Evolutionary conservation across 805 yeast species (phyloP).

Genomic region (Grigorovia humatica): DNA sequence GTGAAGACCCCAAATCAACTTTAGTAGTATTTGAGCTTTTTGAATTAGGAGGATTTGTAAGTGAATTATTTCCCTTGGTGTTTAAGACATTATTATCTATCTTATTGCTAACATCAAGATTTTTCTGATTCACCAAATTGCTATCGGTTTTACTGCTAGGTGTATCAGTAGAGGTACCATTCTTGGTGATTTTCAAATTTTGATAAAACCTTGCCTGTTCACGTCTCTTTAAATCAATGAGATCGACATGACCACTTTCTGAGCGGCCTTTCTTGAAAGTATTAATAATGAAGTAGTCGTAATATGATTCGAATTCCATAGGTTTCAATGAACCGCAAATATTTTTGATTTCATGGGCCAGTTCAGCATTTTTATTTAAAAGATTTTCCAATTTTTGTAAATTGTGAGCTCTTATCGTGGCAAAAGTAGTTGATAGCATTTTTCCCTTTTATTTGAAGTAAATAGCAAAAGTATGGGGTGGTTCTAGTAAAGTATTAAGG

Average conservation of each 20-base stretch:
- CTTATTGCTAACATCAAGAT: not conserved
- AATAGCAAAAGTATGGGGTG: too few species aligned
- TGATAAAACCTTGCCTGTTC: constrained; percentile 21
- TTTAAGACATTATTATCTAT: not conserved
- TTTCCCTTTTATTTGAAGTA: too few species aligned
- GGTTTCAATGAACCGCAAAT: constrained; percentile 13
- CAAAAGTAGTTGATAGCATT: not conserved
- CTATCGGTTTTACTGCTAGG: constrained; percentile 5
- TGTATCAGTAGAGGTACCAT: too few species aligned
- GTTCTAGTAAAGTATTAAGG: not conserved
- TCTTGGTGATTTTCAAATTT: constrained; percentile 10
- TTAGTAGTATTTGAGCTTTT: not conserved
- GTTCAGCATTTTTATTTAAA: constrained; percentile 1
- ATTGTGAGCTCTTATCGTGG: not conserved
- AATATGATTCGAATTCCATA: constrained; percentile 28
- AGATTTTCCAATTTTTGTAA: not conserved
- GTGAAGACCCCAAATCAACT: not conserved
- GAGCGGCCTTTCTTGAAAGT: constrained; percentile 25
- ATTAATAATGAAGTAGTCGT: constrained; percentile 20
- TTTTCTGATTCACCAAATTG: not conserved
- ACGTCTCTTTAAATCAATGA: constrained; percentile 19
- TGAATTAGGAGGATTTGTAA: not conserved
- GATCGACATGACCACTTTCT: constrained; percentile 26
- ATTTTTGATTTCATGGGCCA: constrained; percentile 7
- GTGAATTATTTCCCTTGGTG: not conserved